Evolutionary conservation across 805 yeast genomes (phyloP), one percentile per base, ranked within the genome.

Genomic region (Candida silvicultrix): DNA sequence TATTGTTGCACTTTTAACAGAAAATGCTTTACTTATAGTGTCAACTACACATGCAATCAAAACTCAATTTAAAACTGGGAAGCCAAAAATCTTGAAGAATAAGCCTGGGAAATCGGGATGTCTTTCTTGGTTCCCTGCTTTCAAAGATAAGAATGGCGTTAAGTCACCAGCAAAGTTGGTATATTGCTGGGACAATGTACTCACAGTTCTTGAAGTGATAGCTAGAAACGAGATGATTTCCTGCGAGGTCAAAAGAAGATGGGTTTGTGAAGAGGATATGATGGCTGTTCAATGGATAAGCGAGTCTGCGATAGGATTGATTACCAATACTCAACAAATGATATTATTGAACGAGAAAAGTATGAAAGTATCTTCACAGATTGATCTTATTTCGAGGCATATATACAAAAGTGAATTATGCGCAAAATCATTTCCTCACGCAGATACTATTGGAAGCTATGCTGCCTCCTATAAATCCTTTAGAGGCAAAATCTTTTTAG

Each of bases 71-170:
- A 78, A 73, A 56, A 61, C 73, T 3, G 77, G 77, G 0, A 70
- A 69, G 46, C 78, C 85, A 5, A 73, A 68, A 43, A 57, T 57
- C 1, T 50, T 63, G 9, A 54, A 65, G 21, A 56, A 54, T 5
- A 40, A 64, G 0, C 45, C 60, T 32, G 68, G 66, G 0, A 45
- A 65, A 23, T 54, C 71, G 10, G 85, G 82, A 0, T 69, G 77
- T 48, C 56, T 81, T 9, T 63, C 75, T 15, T 84, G 92, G 94
- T 81, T 69, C 52, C 94, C 94, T 0, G 75, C 73, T 11, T 62
- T 68, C 3, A 55, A 55, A 10, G 48, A 46, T 31, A 52, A 51
- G 15, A 57, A 57, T 25, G 55, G 62, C 8, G 42, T 32, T 19
- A 45, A 38, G 58, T 54, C 53, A 56, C 54, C 64, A 0, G 77